Evolutionary conservation across 192 early-diverging fungal genomes (phyloP).

Genomic region (Chytriomyces sp.): DNA sequence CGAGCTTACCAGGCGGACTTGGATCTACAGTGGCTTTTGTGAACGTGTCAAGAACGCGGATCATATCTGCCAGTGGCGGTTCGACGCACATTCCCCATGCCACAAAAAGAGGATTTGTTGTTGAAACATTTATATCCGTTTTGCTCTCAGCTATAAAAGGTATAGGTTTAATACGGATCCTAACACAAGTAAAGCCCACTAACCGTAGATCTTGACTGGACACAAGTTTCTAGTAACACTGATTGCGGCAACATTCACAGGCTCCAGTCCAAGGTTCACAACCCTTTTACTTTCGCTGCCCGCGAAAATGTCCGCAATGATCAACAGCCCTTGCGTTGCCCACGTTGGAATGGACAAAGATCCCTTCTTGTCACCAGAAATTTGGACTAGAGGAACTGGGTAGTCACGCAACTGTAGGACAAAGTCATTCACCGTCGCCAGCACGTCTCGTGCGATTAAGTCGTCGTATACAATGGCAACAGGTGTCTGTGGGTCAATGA

Average conservation of each 20-base stretch:
- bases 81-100: conserved; percentile 43
- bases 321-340: conserved; percentile 55
- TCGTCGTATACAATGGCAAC: conserved; percentile 50
- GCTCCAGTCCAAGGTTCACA: conserved; percentile 40
- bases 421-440: conserved; percentile 27
- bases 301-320: conserved; percentile 51
- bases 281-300: conserved; percentile 42
- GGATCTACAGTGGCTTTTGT: conserved; percentile 58
- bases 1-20: conserved; percentile 40
- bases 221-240: conserved; percentile 47
- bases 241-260: conserved; percentile 30
- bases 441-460: conserved; percentile 48
- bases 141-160: neutral
- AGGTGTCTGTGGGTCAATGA: conserved; percentile 55
- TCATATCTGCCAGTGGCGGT: conserved; percentile 52
- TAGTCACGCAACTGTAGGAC: conserved; percentile 53
- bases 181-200: neutral
- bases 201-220: conserved; percentile 56
- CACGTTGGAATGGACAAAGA: conserved; percentile 22
- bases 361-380: conserved; percentile 16
- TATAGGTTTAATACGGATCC: neutral
- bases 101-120: conserved; percentile 21
- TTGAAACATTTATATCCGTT: conserved; percentile 22
- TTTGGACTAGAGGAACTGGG: conserved; percentile 40
- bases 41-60: conserved; percentile 55